Conservation (phyloP, 1,139 yeast genomes). For the Blastobotrys indianensis region DNA sequence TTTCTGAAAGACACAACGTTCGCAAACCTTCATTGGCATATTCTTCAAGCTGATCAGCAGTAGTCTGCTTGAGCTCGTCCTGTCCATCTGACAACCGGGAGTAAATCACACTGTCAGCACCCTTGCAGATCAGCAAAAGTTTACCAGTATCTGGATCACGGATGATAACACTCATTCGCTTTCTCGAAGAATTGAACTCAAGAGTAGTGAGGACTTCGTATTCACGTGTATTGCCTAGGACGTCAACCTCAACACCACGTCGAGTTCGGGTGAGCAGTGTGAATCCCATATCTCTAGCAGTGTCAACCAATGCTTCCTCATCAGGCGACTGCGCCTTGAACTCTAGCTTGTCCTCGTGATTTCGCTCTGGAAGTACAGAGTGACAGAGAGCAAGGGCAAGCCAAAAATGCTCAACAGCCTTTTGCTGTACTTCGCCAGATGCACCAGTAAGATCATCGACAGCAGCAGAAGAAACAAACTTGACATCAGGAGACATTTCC, state of each 20-base stretch:
- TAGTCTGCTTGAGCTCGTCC: conserved; percentile 46
- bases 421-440: conserved; percentile 45
- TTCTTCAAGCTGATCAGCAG: conserved; percentile 79
- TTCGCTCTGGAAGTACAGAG: conserved; percentile 72
- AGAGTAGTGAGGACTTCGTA: conserved; percentile 67
- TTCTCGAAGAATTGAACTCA: conserved; percentile 86
- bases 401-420: conserved; percentile 59
- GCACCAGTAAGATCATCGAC: conserved; percentile 35
- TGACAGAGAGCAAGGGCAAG: conserved; percentile 85
- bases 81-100: conserved; percentile 42
- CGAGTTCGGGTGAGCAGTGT: conserved; percentile 71
- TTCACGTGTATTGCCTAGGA: conserved; percentile 65
- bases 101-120: conserved; percentile 91
- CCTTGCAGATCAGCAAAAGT: conserved; percentile 69
- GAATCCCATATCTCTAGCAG: conserved; percentile 88
- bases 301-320: conserved; percentile 89
- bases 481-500: conserved; percentile 56
- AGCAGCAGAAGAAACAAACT: conserved; percentile 18
- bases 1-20: conserved; percentile 85
- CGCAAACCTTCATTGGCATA: conserved; percentile 94
- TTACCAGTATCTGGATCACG: conserved; percentile 47
- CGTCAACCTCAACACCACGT: conserved; percentile 58
- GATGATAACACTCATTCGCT: conserved; percentile 93
- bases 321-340: conserved; percentile 98
- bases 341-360: conserved; percentile 46